phyloP scores from a whole-genome alignment of 805 yeast genomes.

The Candida xyloterini region DNA sequence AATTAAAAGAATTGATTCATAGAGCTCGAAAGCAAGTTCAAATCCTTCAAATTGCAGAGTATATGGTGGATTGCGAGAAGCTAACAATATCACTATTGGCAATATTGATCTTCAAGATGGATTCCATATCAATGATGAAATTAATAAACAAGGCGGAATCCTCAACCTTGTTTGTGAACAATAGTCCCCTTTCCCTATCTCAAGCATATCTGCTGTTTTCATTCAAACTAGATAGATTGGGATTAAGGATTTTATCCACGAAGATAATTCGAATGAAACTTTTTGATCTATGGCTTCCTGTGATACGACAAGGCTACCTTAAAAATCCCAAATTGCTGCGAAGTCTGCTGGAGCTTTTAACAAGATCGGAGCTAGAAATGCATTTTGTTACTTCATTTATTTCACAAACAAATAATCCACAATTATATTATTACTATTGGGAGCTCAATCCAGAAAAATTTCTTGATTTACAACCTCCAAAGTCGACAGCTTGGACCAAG shows the following conservation, averaged over 20 bases:
- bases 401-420: constrained; percentile 6
- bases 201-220: constrained; percentile 23
- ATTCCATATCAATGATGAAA: constrained; percentile 14
- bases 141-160: constrained; percentile 12
- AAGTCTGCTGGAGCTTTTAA: constrained; percentile 21
- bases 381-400: constrained; percentile 13
- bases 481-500: too few species aligned
- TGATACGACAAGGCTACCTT: constrained; percentile 9
- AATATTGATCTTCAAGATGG: constrained; percentile 21
- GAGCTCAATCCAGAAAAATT: constrained; percentile 19
- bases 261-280: constrained; percentile 15
- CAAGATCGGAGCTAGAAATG: constrained; percentile 10
- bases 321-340: constrained; percentile 12
- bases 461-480: too few species aligned
- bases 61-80: background rate
- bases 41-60: background rate
- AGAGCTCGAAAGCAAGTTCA: too few species aligned
- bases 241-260: constrained; percentile 15
- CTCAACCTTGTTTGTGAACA: constrained; percentile 6
- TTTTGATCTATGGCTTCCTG: constrained; percentile 23
- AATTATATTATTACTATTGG: constrained; percentile 28
- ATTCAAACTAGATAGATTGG: constrained; percentile 24
- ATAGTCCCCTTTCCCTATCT: constrained; percentile 11
- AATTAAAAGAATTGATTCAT: too few species aligned
- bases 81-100: constrained; percentile 1